Conservation (phyloP, 768 basidiomycete species). For the Lyophyllum decastes region DNA sequence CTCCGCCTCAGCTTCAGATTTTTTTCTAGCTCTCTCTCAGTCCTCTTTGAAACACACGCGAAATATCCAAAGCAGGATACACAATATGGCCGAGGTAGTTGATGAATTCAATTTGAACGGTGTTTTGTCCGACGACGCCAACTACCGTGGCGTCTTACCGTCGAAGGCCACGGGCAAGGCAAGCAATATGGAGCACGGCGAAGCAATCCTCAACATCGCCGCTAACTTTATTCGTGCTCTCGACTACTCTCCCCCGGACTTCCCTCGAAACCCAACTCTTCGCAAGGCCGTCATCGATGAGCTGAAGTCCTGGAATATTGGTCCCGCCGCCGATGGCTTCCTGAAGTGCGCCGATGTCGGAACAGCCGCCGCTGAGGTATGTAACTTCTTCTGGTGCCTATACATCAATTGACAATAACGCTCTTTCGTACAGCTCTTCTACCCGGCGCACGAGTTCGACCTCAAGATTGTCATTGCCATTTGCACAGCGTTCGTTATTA, state of each 20-base stretch:
- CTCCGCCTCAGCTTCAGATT: background rate
- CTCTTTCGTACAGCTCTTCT: constrained; percentile 3
- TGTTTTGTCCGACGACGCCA: background rate
- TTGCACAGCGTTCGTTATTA: constrained; percentile 5
- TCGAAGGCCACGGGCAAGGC: constrained; percentile 9
- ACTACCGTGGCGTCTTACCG: constrained; percentile 7
- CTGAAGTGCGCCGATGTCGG: constrained; percentile 6
- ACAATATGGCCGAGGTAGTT: background rate
- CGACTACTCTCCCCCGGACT: constrained; percentile 1
- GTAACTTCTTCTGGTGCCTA: background rate
- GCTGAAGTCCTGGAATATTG: constrained; percentile 9
- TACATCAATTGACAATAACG: background rate
- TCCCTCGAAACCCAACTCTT: constrained; percentile 6
- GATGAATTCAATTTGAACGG: background rate
- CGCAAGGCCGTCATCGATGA: constrained; percentile 7
- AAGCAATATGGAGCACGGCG: constrained; percentile 4
- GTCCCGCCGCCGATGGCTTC: constrained; percentile 1
- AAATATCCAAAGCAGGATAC: background rate
- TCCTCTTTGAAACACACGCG: background rate
- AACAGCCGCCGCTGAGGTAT: constrained; percentile 4
- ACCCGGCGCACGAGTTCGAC: constrained; percentile 8
- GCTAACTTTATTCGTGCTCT: constrained; percentile 3
- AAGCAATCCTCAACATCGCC: constrained; percentile 5
- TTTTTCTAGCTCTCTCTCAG: background rate
- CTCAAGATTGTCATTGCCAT: constrained; percentile 11